A percentile compares a stretch with the other conserved stretches of the same genome.
phyloP scores from a whole-genome alignment of 2,329 filamentous ascomycete species.

The Colletotrichum tropicale region DNA sequence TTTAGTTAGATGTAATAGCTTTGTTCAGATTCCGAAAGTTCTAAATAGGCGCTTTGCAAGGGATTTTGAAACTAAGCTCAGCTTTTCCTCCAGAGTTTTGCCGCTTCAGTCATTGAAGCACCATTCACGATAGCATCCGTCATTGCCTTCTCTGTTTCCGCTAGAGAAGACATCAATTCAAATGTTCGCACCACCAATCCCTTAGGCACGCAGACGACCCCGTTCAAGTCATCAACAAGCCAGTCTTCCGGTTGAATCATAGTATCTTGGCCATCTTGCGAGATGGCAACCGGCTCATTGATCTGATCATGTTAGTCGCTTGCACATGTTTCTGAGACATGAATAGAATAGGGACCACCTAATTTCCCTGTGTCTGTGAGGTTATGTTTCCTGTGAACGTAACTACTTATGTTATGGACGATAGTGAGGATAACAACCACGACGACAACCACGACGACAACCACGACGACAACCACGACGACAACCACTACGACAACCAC shows the following conservation, averaged over 20 bases:
- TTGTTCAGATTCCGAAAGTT: rapidly evolving
- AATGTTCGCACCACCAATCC: neutral
- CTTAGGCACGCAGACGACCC: neutral
- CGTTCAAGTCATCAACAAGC: neutral
- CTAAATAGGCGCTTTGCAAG: neutral
- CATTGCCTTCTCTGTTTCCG: neutral
- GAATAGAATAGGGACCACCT: neutral
- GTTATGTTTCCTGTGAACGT: neutral
- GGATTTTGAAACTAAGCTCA: neutral
- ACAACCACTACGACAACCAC: no score
- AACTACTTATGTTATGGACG: neutral
- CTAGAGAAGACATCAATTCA: neutral
- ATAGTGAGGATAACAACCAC: neutral
- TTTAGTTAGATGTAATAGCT: neutral
- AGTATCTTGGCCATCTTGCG: neutral
- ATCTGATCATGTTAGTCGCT: neutral
- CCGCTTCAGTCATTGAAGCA: neutral
- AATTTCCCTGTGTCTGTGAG: rapidly evolving
- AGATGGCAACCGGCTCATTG: neutral
- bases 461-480: no score
- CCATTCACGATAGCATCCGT: neutral
- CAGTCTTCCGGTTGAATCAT: neutral
- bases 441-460: no score
- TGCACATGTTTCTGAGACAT: neutral
- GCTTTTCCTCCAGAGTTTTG: neutral